A percentile compares a stretch with the other conserved stretches of the same genome.
These are phyloP conservation scores for Pyrrhoderma noxium DNA, from an alignment of 1,284 basidiomycete species.

Conservation along the genomic window DNA sequence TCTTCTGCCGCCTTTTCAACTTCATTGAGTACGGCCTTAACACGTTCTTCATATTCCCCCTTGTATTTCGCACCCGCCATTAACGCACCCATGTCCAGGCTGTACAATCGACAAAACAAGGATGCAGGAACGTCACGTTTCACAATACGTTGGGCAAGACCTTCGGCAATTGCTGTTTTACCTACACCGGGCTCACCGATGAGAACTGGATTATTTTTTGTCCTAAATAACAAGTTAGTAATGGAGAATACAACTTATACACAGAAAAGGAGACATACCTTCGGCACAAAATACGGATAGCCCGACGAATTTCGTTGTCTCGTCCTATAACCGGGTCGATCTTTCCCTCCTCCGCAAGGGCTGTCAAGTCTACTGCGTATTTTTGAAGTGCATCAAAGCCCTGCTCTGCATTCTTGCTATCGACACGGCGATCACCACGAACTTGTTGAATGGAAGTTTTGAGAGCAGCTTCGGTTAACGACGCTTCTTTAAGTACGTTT, in stretches of 20 bases:
- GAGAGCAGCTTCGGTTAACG: slow-evolving; percentile 64
- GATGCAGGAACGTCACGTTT: slow-evolving; percentile 92
- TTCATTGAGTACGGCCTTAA: slow-evolving; percentile 90
- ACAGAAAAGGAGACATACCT: slow-evolving; percentile 34
- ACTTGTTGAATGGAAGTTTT: slow-evolving; percentile 77
- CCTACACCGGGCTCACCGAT: slow-evolving; percentile 94
- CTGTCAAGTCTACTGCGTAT: slow-evolving; percentile 81
- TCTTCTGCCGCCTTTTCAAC: slow-evolving; percentile 87
- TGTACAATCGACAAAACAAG: slow-evolving; percentile 78
- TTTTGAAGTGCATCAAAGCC: slow-evolving; percentile 84
- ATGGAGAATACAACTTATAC: background rate
- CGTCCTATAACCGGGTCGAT: slow-evolving; percentile 91
- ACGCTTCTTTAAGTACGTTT: slow-evolving; percentile 65
- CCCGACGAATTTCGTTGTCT: slow-evolving; percentile 82
- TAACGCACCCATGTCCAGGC: slow-evolving; percentile 89
- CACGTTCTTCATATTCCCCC: slow-evolving; percentile 96
- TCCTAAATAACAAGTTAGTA: slow-evolving; percentile 38
- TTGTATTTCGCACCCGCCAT: slow-evolving; percentile 97
- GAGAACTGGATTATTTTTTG: slow-evolving; percentile 89
- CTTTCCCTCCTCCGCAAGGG: slow-evolving; percentile 84
- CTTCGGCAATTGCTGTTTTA: slow-evolving; percentile 92
- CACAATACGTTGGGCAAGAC: slow-evolving; percentile 92
- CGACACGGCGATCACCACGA: slow-evolving; percentile 76
- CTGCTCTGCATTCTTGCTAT: slow-evolving; percentile 76
- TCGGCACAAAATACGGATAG: slow-evolving; percentile 71